Conservation (phyloP, 768 basidiomycete species). For the Podaxis mareebaensis region DNA sequence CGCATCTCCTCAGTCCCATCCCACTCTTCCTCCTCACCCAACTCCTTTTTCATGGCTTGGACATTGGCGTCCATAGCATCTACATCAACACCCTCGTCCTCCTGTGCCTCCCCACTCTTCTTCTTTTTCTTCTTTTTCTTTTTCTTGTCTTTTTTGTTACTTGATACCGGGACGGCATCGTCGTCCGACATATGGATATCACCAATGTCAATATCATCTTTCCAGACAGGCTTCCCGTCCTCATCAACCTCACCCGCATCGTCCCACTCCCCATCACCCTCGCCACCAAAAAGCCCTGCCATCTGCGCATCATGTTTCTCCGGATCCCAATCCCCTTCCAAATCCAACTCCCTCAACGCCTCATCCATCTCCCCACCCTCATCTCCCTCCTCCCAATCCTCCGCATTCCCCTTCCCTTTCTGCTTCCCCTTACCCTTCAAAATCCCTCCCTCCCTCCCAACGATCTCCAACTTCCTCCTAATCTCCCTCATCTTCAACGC, state of each 20-base stretch:
- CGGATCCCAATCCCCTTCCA: constrained; percentile 95
- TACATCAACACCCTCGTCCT: constrained; percentile 59
- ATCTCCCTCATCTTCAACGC: constrained; percentile 85
- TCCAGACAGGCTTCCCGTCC: constrained; percentile 83
- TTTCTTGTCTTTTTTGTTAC: constrained; percentile 24
- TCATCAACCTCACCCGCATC: constrained; percentile 38
- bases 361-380: constrained; percentile 31
- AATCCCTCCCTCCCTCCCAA: constrained; percentile 70
- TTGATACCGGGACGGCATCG: constrained; percentile 25
- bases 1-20: constrained; percentile 90
- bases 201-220: constrained; percentile 84
- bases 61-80: constrained; percentile 53
- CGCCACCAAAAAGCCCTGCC: constrained; percentile 60
- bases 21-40: constrained; percentile 56
- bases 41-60: constrained; percentile 20
- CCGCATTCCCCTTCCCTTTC: constrained; percentile 23
- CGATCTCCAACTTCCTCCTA: constrained; percentile 68
- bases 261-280: constrained; percentile 29
- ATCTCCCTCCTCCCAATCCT: constrained; percentile 38
- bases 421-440: constrained; percentile 37
- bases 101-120: constrained; percentile 44
- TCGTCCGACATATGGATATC: constrained; percentile 50
- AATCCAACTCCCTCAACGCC: constrained; percentile 72
- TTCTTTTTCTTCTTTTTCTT: constrained; percentile 58
- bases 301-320: constrained; percentile 83